These are phyloP conservation scores for Mariannaea sp. DNA, from an alignment of 2,329 filamentous ascomycete genomes.

Conservation along the genomic window DNA sequence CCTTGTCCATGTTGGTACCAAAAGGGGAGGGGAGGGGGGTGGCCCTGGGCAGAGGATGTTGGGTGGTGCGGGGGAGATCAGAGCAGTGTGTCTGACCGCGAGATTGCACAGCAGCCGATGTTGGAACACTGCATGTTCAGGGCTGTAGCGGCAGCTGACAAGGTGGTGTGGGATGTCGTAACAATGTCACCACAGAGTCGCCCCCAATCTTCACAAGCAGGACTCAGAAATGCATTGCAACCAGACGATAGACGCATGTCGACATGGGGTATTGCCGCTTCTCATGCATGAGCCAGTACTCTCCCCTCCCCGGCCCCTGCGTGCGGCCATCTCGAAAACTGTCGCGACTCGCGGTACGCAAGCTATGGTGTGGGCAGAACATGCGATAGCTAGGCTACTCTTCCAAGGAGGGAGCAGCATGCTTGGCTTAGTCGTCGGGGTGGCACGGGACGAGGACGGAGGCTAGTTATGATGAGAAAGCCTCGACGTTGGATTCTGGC, in stretches of 20 bases:
- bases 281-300: no score
- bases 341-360: not conserved
- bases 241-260: constrained; percentile 6
- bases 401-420: not conserved
- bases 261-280: constrained; percentile 16
- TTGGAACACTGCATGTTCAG: constrained; percentile 9
- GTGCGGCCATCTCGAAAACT: not conserved
- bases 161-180: constrained; percentile 18
- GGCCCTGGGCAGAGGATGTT: constrained; percentile 14
- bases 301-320: constrained; percentile 3
- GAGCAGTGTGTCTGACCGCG: constrained; percentile 24
- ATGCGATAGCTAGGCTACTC: not conserved
- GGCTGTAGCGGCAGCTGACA: constrained; percentile 25
- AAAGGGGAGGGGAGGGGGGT: constrained; percentile 14
- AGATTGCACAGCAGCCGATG: constrained; percentile 33
- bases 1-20: no score
- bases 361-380: not conserved
- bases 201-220: constrained; percentile 20
- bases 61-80: constrained; percentile 35
- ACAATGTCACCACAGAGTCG: constrained; percentile 15
- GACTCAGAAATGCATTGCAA: constrained; percentile 17
- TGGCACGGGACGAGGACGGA: constrained; percentile 46
- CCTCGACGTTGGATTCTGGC: constrained; percentile 16
- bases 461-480: constrained; percentile 31
- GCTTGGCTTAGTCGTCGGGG: constrained; percentile 19